Conservation (phyloP, 2,329 filamentous ascomycete species). For the Pestalotiopsis sp. region DNA sequence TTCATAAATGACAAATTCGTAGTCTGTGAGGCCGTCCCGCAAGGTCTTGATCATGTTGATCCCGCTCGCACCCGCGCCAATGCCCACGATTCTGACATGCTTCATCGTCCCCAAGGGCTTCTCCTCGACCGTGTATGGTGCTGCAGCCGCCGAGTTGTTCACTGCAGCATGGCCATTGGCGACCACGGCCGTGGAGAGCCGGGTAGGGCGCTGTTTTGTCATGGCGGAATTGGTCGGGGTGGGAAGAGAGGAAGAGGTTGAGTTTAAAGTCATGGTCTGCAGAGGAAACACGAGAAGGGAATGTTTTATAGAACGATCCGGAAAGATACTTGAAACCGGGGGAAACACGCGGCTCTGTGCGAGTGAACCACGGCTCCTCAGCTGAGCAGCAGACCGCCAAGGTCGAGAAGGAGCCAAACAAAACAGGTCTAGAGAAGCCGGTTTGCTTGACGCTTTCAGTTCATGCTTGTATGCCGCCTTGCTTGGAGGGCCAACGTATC, state of each 20-base stretch:
- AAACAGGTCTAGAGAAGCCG: conserved; percentile 11
- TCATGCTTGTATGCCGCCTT: conserved; percentile 11
- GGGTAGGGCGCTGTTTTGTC: conserved; percentile 26
- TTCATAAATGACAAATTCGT: conserved; percentile 53
- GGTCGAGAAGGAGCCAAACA: conserved; percentile 12
- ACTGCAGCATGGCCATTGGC: conserved; percentile 15
- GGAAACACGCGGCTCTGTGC: neutral
- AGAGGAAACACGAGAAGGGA: neutral
- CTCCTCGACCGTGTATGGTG: conserved; percentile 36
- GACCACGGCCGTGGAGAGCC: conserved; percentile 15
- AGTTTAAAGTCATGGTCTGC: neutral
- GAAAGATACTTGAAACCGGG: neutral
- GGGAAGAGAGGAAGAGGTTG: conserved; percentile 13
- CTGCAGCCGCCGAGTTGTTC: conserved; percentile 18
- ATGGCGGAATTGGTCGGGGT: conserved; percentile 21
- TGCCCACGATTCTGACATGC: conserved; percentile 44
- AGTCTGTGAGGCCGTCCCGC: conserved; percentile 41
- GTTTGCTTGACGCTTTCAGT: neutral
- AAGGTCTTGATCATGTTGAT: conserved; percentile 48
- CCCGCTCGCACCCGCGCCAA: conserved; percentile 46
- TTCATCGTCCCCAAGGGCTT: conserved; percentile 39
- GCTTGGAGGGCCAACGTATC: conserved; percentile 20
- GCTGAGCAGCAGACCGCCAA: conserved; percentile 9
- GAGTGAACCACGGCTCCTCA: neutral
- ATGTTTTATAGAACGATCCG: neutral